These are phyloP conservation scores for Shiraia sp. DNA, from an alignment of 2,329 filamentous ascomycete species.

Conservation along the genomic window DNA sequence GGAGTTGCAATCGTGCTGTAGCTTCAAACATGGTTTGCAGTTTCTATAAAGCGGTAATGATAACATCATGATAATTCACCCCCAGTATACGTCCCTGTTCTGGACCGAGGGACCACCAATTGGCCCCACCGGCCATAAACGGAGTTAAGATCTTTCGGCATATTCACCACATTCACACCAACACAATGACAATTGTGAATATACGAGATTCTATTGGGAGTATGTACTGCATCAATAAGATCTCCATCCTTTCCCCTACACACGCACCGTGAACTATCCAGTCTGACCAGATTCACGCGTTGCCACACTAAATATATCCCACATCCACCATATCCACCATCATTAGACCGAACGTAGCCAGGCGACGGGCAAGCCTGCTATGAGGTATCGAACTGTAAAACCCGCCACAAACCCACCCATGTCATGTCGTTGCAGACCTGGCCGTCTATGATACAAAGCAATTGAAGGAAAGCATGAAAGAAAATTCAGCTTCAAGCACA, in stretches of 20 bases:
- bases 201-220: conserved; percentile 15
- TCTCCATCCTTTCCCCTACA: conserved; percentile 5
- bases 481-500: conserved; percentile 13
- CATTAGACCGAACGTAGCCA: conserved; percentile 25
- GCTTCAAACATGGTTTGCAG: too few species aligned
- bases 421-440: conserved; percentile 33
- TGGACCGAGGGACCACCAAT: too few species aligned
- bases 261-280: conserved; percentile 18
- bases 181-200: conserved; percentile 1
- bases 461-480: conserved; percentile 26
- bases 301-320: conserved; percentile 15
- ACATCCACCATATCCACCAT: conserved; percentile 25
- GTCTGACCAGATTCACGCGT: conserved; percentile 14
- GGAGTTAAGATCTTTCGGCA: too few species aligned
- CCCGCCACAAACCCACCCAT: conserved; percentile 24
- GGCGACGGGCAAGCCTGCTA: conserved; percentile 22
- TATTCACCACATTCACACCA: too few species aligned
- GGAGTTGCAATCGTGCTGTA: conserved; percentile 2
- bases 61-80: too few species aligned
- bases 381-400: conserved; percentile 36
- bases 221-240: conserved; percentile 23
- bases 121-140: too few species aligned
- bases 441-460: conserved; percentile 42
- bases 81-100: too few species aligned
- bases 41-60: too few species aligned